phyloP scores from a whole-genome alignment of 129 eudicot species.

The Solidago caesia region DNA sequence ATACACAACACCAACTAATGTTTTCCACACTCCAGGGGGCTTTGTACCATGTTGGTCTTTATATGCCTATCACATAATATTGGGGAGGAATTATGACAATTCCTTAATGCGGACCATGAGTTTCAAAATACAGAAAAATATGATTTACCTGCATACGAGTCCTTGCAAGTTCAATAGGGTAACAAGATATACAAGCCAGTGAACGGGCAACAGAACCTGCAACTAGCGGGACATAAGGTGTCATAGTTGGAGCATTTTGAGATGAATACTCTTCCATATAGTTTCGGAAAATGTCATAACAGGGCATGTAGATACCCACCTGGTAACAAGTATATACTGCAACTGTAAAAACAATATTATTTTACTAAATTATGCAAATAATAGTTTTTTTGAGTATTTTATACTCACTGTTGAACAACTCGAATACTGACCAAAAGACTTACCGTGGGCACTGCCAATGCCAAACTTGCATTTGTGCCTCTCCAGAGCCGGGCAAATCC shows the following conservation, averaged over 20 bases:
- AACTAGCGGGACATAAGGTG: slow-evolving; percentile 78
- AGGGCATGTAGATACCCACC: slow-evolving; percentile 94
- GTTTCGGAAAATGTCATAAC: slow-evolving; percentile 76
- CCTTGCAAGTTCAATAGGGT: slow-evolving; percentile 92
- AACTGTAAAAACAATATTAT: not conserved
- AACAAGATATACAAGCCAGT: slow-evolving; percentile 84
- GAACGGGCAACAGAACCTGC: slow-evolving; percentile 86
- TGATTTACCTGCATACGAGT: slow-evolving; percentile 89
- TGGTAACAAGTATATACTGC: slow-evolving; percentile 25
- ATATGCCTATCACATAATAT: slow-evolving; percentile 50
- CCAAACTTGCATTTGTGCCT: slow-evolving; percentile 93
- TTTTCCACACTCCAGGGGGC: slow-evolving; percentile 81
- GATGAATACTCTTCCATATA: slow-evolving; percentile 57
- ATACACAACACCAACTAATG: slow-evolving; percentile 51
- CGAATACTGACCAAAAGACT: slow-evolving; percentile 24
- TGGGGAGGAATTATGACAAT: no score
- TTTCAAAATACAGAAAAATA: no score
- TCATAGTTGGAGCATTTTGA: slow-evolving; percentile 45
- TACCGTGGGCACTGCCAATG: slow-evolving; percentile 77
- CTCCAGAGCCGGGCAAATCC: slow-evolving; percentile 83
- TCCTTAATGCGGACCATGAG: no score
- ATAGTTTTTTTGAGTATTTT: no score
- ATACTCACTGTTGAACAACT: no score
- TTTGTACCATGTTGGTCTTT: slow-evolving; percentile 55
- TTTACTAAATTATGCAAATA: no score